Conservation (phyloP, 495 filamentous ascomycete species). For the Cetradonia linearis region DNA sequence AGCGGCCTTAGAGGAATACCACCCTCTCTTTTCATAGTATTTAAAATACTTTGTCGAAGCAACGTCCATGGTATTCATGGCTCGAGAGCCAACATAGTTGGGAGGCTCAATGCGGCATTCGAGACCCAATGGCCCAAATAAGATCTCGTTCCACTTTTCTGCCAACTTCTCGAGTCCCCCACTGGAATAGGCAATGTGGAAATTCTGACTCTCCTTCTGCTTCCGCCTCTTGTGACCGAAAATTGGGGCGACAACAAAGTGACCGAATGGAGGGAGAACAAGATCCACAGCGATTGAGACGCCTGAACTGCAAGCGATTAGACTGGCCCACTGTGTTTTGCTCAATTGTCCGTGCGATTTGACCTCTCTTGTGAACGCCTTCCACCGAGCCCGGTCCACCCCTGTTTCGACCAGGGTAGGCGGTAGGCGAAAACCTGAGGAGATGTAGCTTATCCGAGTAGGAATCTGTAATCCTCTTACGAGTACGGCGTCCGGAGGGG, state of each 20-base stretch:
- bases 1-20: not conserved
- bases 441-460: slow-evolving; percentile 6
- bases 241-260: not conserved
- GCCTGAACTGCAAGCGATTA: not conserved
- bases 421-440: slow-evolving; percentile 14
- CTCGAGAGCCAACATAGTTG: not conserved
- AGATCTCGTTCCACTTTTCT: slow-evolving; percentile 7
- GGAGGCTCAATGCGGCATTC: slow-evolving; percentile 6
- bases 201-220: slow-evolving; percentile 7
- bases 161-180: not conserved
- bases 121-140: slow-evolving; percentile 9
- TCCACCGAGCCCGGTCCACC: slow-evolving; percentile 2
- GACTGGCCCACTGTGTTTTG: not conserved
- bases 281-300: not conserved
- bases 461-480: slow-evolving; percentile 14
- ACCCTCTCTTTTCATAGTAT: slow-evolving; percentile 6
- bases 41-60: slow-evolving; percentile 11
- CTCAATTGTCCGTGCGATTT: not conserved
- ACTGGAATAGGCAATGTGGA: not conserved
- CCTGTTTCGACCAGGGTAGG: not conserved
- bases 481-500: not conserved
- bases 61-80: slow-evolving; percentile 13
- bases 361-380: slow-evolving; percentile 5
- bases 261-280: not conserved
- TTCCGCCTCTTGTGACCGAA: not conserved